phyloP scores from a whole-genome alignment of 176 grass and related monocot species.

The Luzula sylvatica region DNA sequence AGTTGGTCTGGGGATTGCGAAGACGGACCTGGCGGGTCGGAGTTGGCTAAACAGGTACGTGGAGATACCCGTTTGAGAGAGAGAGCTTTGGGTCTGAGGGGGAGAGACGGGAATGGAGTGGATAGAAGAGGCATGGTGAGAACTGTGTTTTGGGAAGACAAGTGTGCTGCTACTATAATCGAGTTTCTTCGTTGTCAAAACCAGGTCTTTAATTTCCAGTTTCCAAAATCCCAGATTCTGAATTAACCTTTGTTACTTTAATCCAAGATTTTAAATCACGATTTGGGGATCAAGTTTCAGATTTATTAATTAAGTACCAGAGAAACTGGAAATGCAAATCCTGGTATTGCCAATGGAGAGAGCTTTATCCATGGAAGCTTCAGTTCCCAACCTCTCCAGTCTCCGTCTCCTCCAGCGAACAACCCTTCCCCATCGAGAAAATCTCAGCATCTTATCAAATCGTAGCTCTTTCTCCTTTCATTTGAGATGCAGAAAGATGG shows the following conservation, averaged over 20 bases:
- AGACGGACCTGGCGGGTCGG: background rate
- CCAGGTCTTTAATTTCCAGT: too few species aligned
- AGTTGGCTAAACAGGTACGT: constrained; percentile 4
- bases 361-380: background rate
- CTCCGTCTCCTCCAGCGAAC: background rate
- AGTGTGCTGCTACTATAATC: background rate
- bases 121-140: background rate
- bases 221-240: too few species aligned
- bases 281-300: too few species aligned
- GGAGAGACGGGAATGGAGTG: background rate
- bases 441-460: background rate
- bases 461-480: background rate
- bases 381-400: background rate
- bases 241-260: too few species aligned
- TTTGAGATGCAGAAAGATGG: too few species aligned
- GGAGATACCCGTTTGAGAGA: background rate
- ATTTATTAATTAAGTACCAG: too few species aligned
- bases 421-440: background rate
- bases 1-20: constrained; percentile 26
- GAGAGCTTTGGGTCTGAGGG: background rate
- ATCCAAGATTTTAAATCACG: too few species aligned
- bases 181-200: too few species aligned
- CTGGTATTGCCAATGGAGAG: too few species aligned
- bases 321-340: too few species aligned
- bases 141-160: background rate